Base-by-base conservation (phyloP, 1,284 basidiomycete species). In the Ustilago sp. region DNA sequence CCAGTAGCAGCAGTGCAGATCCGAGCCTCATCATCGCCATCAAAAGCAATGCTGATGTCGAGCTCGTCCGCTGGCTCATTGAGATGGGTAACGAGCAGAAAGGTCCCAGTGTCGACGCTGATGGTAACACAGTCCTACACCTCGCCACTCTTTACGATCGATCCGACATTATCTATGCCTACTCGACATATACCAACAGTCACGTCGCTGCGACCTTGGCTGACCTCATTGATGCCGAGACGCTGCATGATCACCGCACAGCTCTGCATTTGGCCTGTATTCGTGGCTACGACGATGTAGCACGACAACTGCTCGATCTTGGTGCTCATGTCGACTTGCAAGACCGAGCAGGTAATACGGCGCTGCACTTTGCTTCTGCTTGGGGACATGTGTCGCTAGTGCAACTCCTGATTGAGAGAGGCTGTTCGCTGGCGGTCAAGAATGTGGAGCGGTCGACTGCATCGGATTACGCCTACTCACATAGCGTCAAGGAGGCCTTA, bases 381-480 rank as follows among this genome's bases (percentile, higher is more conserved):
- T 66, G 41, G 64, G 59, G 67, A 6, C 64, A 73, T 13, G 52
- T 82, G 12, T 85, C 94, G 90, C 90, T 94, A 41, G 91, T 97
- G 4, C 93, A 93, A 86, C 87, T 94, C 17, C 89, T 98, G 47
- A 93, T 98, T 69, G 93, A 95, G 85, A 89, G 92, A 64, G 95
- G 94, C 1, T 96, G 94, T 82, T 90, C 91, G 77, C 93, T 91
- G 81, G 88, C 90, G 23, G 90, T 91, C 36, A 90, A 92, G 74
- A 98, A 98, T 85, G 93, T 93, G 65, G 91, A 94, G 70, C 94
- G 94, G 0, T 98, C 94, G 83, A 94, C 93, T 1, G 91, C 95
- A 2, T 91, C 91, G 0, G 95, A 98, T 86, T 96, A 94, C 86
- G 93, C 94, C 12, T 98, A 94, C 86, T 75, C 76, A 34, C 58